These are phyloP conservation scores for Rhinocladiella mackenziei DNA, from an alignment of 2,329 filamentous ascomycete genomes.

Conservation along the genomic window DNA sequence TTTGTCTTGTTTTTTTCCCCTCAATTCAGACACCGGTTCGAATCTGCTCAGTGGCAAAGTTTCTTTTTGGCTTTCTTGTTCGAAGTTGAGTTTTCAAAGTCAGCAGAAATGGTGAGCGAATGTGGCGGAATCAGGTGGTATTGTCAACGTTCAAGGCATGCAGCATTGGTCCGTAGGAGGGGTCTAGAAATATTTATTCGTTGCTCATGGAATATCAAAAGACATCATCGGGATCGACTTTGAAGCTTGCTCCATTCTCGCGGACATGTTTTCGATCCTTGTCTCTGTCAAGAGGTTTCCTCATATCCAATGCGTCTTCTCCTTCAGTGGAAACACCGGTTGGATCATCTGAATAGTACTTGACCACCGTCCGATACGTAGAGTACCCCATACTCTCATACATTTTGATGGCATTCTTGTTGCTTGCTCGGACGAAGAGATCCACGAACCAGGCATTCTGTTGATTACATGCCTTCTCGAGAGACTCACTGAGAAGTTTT, in stretches of 20 bases:
- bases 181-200: not conserved
- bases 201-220: slow-evolving; percentile 43
- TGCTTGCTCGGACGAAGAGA: slow-evolving; percentile 85
- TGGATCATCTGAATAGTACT: slow-evolving; percentile 88
- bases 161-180: not conserved
- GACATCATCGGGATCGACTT: slow-evolving; percentile 78
- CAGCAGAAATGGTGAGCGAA: too few relatives aligned
- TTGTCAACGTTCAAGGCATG: not conserved
- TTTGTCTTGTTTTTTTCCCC: too few relatives aligned
- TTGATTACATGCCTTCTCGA: slow-evolving; percentile 77
- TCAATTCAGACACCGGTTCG: too few relatives aligned
- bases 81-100: too few relatives aligned
- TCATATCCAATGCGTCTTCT: slow-evolving; percentile 96
- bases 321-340: slow-evolving; percentile 53
- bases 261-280: slow-evolving; percentile 70
- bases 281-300: slow-evolving; percentile 83
- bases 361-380: slow-evolving; percentile 80
- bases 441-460: slow-evolving; percentile 93
- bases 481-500: slow-evolving; percentile 71
- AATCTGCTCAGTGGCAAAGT: too few relatives aligned
- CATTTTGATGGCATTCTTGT: slow-evolving; percentile 78
- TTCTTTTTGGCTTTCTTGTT: too few relatives aligned
- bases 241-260: slow-evolving; percentile 71
- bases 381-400: slow-evolving; percentile 91
- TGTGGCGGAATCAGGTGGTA: too few relatives aligned